Evolutionary conservation across 2,329 filamentous ascomycete species (phyloP).

Genomic region (Colletotrichum abscissum): DNA sequence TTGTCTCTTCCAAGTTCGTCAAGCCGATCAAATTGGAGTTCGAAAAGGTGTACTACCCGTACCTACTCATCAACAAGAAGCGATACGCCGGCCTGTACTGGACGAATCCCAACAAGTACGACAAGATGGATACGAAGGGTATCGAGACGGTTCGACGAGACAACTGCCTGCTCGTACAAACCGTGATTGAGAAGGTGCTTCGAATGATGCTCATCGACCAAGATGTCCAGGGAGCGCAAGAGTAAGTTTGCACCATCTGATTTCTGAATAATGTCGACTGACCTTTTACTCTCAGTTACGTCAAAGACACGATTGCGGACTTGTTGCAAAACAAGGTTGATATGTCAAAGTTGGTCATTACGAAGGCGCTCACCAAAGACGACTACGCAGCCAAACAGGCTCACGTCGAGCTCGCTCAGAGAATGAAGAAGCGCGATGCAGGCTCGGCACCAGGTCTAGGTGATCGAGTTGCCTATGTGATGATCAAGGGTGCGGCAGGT

Average conservation of each 20-base stretch:
- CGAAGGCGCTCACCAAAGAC: conserved; percentile 92
- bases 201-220: conserved; percentile 95
- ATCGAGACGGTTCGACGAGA: conserved; percentile 98
- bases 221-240: conserved; percentile 90
- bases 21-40: conserved; percentile 99
- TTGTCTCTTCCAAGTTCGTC: conserved; percentile 90
- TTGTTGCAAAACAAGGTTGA: conserved; percentile 97
- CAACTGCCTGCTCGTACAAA: conserved; percentile 95
- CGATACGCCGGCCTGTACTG: conserved; percentile 98
- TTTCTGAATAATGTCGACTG: conserved; percentile 33
- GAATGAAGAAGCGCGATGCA: conserved; percentile 96
- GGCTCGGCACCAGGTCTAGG: conserved; percentile 93
- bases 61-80: conserved; percentile 99
- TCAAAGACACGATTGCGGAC: conserved; percentile 95
- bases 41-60: conserved; percentile 98
- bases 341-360: conserved; percentile 99
- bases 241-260: conserved; percentile 68
- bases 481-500: conserved; percentile 89
- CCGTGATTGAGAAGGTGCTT: conserved; percentile 95
- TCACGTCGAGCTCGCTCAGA: conserved; percentile 92
- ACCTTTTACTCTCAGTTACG: conserved; percentile 72
- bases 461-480: conserved; percentile 98
- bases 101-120: conserved; percentile 93
- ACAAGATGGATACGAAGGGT: conserved; percentile 99
- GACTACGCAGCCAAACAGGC: conserved; percentile 94